Evolutionary conservation across 768 basidiomycete species (phyloP).

Genomic region (Psilocybe subaeruginosa): DNA sequence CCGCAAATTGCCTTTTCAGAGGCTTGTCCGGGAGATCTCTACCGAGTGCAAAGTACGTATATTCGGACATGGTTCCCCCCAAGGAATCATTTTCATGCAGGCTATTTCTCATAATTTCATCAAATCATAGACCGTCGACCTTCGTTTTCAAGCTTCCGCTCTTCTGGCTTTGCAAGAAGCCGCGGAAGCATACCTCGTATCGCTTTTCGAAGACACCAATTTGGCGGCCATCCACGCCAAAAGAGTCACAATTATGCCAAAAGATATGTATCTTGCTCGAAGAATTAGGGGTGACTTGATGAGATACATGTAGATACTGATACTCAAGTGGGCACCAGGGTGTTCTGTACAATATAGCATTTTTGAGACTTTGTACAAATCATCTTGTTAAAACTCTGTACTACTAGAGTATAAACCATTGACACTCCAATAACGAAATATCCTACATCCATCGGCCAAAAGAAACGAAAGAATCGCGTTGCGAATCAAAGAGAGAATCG

Average conservation of each 20-base stretch:
- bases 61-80: background rate
- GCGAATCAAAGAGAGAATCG: background rate
- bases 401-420: too few species aligned
- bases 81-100: too few species aligned
- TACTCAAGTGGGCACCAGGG: too few species aligned
- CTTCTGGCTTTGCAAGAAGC: slow-evolving; percentile 40
- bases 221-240: slow-evolving; percentile 18
- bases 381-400: too few species aligned
- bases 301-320: background rate
- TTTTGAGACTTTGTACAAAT: too few species aligned
- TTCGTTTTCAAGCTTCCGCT: slow-evolving; percentile 83
- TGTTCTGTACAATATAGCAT: too few species aligned
- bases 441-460: too few species aligned
- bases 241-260: slow-evolving; percentile 12
- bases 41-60: slow-evolving; percentile 13
- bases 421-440: too few species aligned
- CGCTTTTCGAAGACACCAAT: slow-evolving; percentile 15
- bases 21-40: slow-evolving; percentile 23
- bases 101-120: background rate
- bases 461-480: background rate
- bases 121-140: slow-evolving; percentile 33
- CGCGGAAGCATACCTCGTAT: slow-evolving; percentile 16
- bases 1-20: slow-evolving; percentile 17
- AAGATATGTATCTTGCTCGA: slow-evolving; percentile 12
- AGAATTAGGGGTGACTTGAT: slow-evolving; percentile 9